Base-by-base conservation (phyloP, 441 rosid species). In the Populus trichocarpa region DNA sequence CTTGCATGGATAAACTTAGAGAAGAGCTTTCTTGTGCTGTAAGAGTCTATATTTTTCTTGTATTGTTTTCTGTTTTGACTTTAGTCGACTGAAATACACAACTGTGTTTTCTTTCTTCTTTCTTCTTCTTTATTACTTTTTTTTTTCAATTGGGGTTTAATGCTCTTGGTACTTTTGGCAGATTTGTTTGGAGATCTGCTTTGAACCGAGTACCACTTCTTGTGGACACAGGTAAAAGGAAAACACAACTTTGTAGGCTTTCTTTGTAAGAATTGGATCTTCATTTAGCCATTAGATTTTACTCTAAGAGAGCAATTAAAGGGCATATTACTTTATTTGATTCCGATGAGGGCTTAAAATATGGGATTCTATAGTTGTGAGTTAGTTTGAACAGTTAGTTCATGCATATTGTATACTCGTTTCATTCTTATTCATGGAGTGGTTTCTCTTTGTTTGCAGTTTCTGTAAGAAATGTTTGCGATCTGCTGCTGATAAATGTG, bases 21-120 rank as follows among this genome's bases (percentile, higher is more conserved):
- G 97, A 94, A 20, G 99, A 96, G 70, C 90, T 96, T 71, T 94
- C 99, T 20, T 96, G 99, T 71, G 99, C 99, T 8, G 98, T 96
- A 85, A 86, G 91, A 38, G 64, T 78, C 81, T 78, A 8, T 70
- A 46, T 61, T 5, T 13, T 64, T 73, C 61, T 30, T 53, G 5
- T 7, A 32, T 30, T 59, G 42, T 40, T n/a, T 6, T 53, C 16
- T 50, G 20, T 42, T 33, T 16, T 11, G 13, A 50, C 9, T 75
- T 74, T 40, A 7, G 73, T 57, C 67, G 73, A 80, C 67, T 33
- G 64, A 72, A 71, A 57, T 8, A 8, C 13, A 26, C 22, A 73
- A 16, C 2, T 20, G 79, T 64, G 71, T 68, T 70, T 77, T 20
- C 35, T 26, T 30, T 9, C 14, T 42, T 26, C 22, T 30, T 72